Evolutionary conservation across 176 grass and related monocot genomes (phyloP).

Genomic region (Saccharum officinarum): DNA sequence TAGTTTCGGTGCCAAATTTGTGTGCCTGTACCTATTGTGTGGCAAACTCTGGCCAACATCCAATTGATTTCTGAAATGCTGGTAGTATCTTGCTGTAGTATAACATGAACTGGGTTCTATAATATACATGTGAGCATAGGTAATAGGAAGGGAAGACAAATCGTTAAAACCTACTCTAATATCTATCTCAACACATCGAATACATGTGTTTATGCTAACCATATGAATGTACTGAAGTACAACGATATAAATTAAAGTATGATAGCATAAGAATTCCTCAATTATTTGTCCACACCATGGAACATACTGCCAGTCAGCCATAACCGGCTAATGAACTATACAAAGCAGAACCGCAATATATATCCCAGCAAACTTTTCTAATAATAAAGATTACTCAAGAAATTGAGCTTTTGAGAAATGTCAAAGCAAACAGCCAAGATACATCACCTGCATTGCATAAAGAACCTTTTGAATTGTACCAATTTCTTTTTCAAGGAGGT

Average conservation of each 20-base stretch:
- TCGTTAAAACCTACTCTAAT: neutral
- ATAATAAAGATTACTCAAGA: neutral
- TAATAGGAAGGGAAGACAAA: neutral
- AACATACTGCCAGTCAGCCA: neutral
- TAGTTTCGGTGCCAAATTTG: neutral
- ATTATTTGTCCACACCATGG: neutral
- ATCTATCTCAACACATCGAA: neutral
- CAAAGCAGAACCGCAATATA: neutral
- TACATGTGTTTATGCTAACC: neutral
- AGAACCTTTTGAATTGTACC: slow-evolving; percentile 70
- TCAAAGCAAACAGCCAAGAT: neutral
- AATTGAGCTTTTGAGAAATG: slow-evolving; percentile 21
- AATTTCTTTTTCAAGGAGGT: slow-evolving; percentile 66
- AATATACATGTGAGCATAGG: neutral
- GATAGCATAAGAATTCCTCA: neutral
- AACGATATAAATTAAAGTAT: neutral
- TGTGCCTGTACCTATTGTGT: neutral
- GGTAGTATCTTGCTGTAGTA: neutral
- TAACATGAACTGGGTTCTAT: neutral
- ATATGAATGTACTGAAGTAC: neutral
- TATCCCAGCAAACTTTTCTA: neutral
- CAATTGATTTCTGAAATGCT: slow-evolving; percentile 8
- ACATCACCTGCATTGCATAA: slow-evolving; percentile 77
- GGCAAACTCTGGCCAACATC: neutral
- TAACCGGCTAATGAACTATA: neutral